phyloP scores from a whole-genome alignment of 164 flowering plant genomes.

The Sedum album region DNA sequence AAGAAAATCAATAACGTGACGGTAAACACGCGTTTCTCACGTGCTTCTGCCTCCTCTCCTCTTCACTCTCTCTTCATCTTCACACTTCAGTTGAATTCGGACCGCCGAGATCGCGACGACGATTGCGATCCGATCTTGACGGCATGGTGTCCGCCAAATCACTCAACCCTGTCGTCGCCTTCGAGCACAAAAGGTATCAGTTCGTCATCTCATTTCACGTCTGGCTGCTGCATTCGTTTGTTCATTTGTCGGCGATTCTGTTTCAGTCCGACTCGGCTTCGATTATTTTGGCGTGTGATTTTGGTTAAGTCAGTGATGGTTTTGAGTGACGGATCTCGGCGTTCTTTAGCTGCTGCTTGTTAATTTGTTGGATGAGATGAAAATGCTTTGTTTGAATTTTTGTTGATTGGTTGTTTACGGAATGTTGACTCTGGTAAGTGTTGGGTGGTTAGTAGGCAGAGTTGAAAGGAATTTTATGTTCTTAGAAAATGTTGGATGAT shows the following conservation, averaged over 20 bases:
- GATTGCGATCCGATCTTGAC: slow-evolving; percentile 7
- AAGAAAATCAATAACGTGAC: slow-evolving; percentile 17
- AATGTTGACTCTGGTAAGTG: too few species aligned
- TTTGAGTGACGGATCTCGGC: too few species aligned
- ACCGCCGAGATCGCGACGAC: not conserved
- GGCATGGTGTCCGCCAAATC: slow-evolving; percentile 40
- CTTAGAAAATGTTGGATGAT: too few species aligned
- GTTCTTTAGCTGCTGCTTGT: too few species aligned
- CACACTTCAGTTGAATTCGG: not conserved
- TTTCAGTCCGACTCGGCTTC: not conserved
- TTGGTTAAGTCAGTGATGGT: too few species aligned
- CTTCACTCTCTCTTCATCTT: not conserved
- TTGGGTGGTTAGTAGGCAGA: too few species aligned
- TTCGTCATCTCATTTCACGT: not conserved
- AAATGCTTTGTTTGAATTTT: too few species aligned
- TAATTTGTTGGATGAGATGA: not conserved
- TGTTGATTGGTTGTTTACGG: too few species aligned
- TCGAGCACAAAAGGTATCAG: slow-evolving; percentile 70
- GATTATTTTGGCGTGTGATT: too few species aligned
- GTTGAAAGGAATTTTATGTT: too few species aligned
- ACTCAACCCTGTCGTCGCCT: slow-evolving; percentile 31
- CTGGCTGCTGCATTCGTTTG: not conserved
- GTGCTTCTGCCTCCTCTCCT: slow-evolving; percentile 15
- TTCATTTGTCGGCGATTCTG: too few species aligned
- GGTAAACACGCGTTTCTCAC: slow-evolving; percentile 25